Evolutionary conservation across 2,329 filamentous ascomycete species (phyloP).

Genomic region (Knufia fluminis): DNA sequence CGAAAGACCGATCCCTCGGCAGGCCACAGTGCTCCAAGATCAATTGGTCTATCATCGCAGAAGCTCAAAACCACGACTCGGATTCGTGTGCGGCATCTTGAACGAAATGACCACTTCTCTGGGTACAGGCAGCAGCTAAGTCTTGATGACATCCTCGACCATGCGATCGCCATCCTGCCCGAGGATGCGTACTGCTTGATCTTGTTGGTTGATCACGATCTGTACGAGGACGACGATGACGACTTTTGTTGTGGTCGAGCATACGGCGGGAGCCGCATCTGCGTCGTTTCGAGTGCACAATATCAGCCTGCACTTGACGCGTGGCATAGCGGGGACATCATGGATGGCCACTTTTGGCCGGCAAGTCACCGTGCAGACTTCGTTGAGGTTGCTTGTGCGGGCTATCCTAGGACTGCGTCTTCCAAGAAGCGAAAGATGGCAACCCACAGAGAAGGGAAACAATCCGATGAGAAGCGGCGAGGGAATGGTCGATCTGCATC

Average conservation of each 20-base stretch:
- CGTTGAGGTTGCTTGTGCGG: slow-evolving; percentile 34
- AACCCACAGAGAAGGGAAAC: background rate
- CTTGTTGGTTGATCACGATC: slow-evolving; percentile 51
- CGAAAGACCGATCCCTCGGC: slow-evolving; percentile 8
- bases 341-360: slow-evolving; percentile 52
- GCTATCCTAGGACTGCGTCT: background rate
- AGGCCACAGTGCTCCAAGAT: slow-evolving; percentile 14
- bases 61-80: slow-evolving; percentile 31
- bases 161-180: slow-evolving; percentile 45
- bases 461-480: slow-evolving; percentile 17
- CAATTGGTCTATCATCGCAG: slow-evolving; percentile 40
- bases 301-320: slow-evolving; percentile 47
- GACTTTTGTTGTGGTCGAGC: slow-evolving; percentile 59
- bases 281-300: slow-evolving; percentile 52
- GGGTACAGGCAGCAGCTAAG: slow-evolving; percentile 42
- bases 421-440: background rate
- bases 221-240: slow-evolving; percentile 58
- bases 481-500: slow-evolving; percentile 6
- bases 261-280: slow-evolving; percentile 55
- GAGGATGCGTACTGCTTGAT: slow-evolving; percentile 50
- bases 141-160: slow-evolving; percentile 53
- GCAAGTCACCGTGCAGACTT: slow-evolving; percentile 51
- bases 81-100: slow-evolving; percentile 43
- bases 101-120: slow-evolving; percentile 28
- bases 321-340: slow-evolving; percentile 31